Conservation (phyloP, 352 stramenopile species). For the Peronosclerospora sorghi region DNA sequence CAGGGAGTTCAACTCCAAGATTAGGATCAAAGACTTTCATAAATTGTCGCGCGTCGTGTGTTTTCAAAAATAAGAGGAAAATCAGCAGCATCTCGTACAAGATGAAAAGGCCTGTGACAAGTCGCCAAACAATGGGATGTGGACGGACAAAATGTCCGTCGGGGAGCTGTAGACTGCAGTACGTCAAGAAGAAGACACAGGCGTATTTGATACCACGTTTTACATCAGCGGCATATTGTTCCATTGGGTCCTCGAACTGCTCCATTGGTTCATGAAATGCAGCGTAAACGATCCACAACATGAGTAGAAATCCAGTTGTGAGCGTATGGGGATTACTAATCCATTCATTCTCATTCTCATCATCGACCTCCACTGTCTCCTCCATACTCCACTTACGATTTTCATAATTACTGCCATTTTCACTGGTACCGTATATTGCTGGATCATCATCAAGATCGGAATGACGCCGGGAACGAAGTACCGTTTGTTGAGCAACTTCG, state of each 20-base stretch:
- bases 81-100: conserved; percentile 88
- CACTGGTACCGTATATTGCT: too few species aligned
- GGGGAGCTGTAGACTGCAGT: conserved; percentile 76
- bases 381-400: conserved; percentile 82
- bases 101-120: conserved; percentile 86
- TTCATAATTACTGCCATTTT: conserved; percentile 72
- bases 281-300: conserved; percentile 79
- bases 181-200: conserved; percentile 77
- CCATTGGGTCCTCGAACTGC: conserved; percentile 24
- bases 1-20: conserved; percentile 64
- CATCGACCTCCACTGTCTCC: conserved; percentile 60
- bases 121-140: conserved; percentile 85
- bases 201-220: conserved; percentile 76
- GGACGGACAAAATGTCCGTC: conserved; percentile 82
- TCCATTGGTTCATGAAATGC: conserved; percentile 51
- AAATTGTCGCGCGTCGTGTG: conserved; percentile 67
- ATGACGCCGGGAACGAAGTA: too few species aligned
- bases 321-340: conserved; percentile 79
- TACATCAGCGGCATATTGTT: conserved; percentile 35
- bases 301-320: conserved; percentile 64
- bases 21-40: conserved; percentile 75
- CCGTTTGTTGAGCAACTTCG: too few species aligned
- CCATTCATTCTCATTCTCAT: conserved; percentile 70
- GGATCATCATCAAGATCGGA: too few species aligned
- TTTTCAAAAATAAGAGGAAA: conserved; percentile 76